Evolutionary conservation across 495 filamentous ascomycete species (phyloP).

Genomic region (Chaetomium tenue): DNA sequence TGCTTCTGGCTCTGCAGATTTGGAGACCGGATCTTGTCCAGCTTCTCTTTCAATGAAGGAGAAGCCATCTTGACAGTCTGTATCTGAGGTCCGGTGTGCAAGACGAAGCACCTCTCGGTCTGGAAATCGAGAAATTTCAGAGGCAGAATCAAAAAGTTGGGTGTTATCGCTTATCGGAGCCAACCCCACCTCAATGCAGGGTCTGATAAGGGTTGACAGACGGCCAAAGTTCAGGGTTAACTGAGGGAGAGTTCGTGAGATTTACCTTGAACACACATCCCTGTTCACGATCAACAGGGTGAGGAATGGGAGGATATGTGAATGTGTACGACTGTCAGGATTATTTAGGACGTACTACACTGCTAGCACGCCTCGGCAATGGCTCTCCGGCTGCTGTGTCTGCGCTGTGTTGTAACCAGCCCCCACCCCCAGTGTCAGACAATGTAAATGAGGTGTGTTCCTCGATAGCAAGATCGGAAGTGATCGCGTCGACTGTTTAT

Average conservation of each 20-base stretch:
- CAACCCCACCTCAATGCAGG: not conserved
- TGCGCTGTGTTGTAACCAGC: no score
- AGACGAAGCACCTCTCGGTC: slow-evolving; percentile 21
- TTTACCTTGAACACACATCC: not conserved
- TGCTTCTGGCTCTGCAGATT: slow-evolving; percentile 94
- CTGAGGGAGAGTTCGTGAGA: not conserved
- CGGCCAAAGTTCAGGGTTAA: not conserved
- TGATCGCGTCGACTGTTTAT: no score
- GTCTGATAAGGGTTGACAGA: not conserved
- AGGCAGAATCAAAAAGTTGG: slow-evolving; percentile 32
- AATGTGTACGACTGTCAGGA: no score
- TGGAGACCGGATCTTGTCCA: slow-evolving; percentile 93
- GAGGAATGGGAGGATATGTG: no score
- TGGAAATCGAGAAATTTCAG: slow-evolving; percentile 30
- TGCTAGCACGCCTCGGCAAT: no score
- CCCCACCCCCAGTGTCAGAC: no score
- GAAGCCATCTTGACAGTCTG: slow-evolving; percentile 43
- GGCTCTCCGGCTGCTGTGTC: no score
- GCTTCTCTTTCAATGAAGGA: slow-evolving; percentile 79
- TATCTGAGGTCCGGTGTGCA: slow-evolving; percentile 25
- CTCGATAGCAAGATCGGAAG: no score
- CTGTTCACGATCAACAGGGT: not conserved
- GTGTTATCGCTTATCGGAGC: slow-evolving; percentile 29
- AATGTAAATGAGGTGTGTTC: no score
- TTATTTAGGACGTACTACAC: no score